Conservation (phyloP, 2,329 filamentous ascomycete genomes). For the Penicillium sp. region DNA sequence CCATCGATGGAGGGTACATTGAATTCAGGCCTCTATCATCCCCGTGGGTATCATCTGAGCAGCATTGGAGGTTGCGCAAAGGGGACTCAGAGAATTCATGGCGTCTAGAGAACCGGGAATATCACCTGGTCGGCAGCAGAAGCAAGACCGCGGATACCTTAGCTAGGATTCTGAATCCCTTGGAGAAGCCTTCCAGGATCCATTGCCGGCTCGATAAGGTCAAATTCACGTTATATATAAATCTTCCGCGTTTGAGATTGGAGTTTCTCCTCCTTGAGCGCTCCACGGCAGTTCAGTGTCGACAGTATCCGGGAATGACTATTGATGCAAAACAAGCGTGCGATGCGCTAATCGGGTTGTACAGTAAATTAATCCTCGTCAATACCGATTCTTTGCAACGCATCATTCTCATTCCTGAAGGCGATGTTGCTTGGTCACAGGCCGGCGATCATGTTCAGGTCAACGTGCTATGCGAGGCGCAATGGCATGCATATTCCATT, state of each 20-base stretch:
- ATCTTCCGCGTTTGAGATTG: slow-evolving; percentile 44
- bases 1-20: slow-evolving; percentile 21
- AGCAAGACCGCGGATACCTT: not conserved
- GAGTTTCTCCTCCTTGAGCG: slow-evolving; percentile 39
- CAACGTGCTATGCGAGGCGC: slow-evolving; percentile 23
- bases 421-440: slow-evolving; percentile 15
- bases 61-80: slow-evolving; percentile 25
- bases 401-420: slow-evolving; percentile 38
- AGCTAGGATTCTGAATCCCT: not conserved
- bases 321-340: slow-evolving; percentile 45
- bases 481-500: slow-evolving; percentile 44
- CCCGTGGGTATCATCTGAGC: slow-evolving; percentile 23
- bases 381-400: slow-evolving; percentile 18
- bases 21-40: slow-evolving; percentile 26
- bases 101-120: not conserved
- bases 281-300: slow-evolving; percentile 35
- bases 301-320: slow-evolving; percentile 47
- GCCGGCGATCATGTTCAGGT: slow-evolving; percentile 32
- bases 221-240: not conserved
- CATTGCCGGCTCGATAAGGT: not conserved
- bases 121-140: not conserved
- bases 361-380: slow-evolving; percentile 48
- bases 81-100: not conserved
- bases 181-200: not conserved
- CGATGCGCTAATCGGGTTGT: slow-evolving; percentile 44